Evolutionary conservation across 352 stramenopile species (phyloP), one percentile per base, ranked within the genome.

Genomic region (Pythium utonaiense): DNA sequence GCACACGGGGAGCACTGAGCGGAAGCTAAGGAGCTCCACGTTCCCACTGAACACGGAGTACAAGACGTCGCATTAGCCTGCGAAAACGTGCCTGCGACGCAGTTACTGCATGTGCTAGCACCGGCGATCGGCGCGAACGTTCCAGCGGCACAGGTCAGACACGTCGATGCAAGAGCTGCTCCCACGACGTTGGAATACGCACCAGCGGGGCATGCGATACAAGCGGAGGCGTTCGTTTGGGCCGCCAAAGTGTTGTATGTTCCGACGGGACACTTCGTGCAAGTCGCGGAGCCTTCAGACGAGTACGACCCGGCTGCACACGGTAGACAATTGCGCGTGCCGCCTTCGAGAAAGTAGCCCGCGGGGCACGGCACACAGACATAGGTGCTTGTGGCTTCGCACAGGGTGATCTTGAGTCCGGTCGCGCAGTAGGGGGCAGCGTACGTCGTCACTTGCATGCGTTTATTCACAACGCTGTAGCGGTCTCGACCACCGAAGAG

Each of bases 401-500:
- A 89, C 27, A 83, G 71, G 0, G 77, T 82, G 67, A 89, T 85
- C 40, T 77, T 82, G 17, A 77, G 67, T 0, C 77, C 80, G 0
- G 24, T 44, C 1, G 58, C 49, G 34, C 77, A 89, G 58, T 73
- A 87, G 8, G 80, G 80, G 13, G 80, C 76, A 0, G 64, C 69
- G 55, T 88, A 89, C 14, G 69, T 70, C 9, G 80, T 71, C n/a
- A 54, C 59, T 57, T 86, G 70, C 45, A 89, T 70, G 3, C 76
- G 67, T 31, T 75, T 77, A n/a, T 63, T 52, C 33, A 88, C 75
- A 25, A 88, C 80, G 2, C 60, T 50, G 59, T 88, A 90, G 16
- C 80, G 78, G 33, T 90, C 77, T 60, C 75, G 70, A 17, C 80
- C 80, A 13, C 80, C 80, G 41, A 88, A 84, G n/a, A 90, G 65